phyloP scores from a whole-genome alignment of 441 rosid genomes.

The Raphanus hybrid region DNA sequence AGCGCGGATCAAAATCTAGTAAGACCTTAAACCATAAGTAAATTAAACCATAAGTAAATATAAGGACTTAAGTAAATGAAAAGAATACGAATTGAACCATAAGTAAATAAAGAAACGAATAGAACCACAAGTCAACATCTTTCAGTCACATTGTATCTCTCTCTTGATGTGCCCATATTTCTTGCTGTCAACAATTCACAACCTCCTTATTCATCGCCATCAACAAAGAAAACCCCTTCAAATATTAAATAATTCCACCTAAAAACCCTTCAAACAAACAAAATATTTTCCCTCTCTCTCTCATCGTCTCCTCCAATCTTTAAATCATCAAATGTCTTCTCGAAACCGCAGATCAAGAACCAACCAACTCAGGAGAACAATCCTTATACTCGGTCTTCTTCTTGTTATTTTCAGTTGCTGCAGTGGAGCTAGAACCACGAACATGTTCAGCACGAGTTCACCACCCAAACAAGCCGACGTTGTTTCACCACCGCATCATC shows the following conservation, averaged over 20 bases:
- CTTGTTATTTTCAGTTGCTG: slow-evolving; percentile 30
- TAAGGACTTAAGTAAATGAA: not conserved
- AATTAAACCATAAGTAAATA: too few species aligned
- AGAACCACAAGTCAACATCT: slow-evolving; percentile 39
- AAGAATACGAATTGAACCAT: slow-evolving; percentile 11
- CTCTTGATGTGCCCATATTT: slow-evolving; percentile 36
- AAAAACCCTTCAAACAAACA: slow-evolving; percentile 18
- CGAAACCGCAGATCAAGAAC: slow-evolving; percentile 27
- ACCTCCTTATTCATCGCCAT: slow-evolving; percentile 28
- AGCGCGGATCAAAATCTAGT: too few species aligned
- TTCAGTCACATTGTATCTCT: slow-evolving; percentile 32
- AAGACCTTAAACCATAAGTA: too few species aligned
- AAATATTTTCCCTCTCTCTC: not conserved
- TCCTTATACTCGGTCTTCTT: slow-evolving; percentile 18
- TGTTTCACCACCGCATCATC: slow-evolving; percentile 28
- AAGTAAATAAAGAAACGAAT: slow-evolving; percentile 4
- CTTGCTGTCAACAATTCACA: slow-evolving; percentile 47
- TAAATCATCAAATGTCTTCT: slow-evolving; percentile 32
- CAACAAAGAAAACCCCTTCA: slow-evolving; percentile 11
- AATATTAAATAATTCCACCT: slow-evolving; percentile 21
- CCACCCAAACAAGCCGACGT: slow-evolving; percentile 30
- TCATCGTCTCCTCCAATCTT: slow-evolving; percentile 3
- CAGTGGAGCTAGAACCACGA: slow-evolving; percentile 41
- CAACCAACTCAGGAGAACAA: slow-evolving; percentile 14
- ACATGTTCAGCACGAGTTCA: slow-evolving; percentile 30